phyloP scores from a whole-genome alignment of 345 rosid genomes.

The Capsella bursapastoris region DNA sequence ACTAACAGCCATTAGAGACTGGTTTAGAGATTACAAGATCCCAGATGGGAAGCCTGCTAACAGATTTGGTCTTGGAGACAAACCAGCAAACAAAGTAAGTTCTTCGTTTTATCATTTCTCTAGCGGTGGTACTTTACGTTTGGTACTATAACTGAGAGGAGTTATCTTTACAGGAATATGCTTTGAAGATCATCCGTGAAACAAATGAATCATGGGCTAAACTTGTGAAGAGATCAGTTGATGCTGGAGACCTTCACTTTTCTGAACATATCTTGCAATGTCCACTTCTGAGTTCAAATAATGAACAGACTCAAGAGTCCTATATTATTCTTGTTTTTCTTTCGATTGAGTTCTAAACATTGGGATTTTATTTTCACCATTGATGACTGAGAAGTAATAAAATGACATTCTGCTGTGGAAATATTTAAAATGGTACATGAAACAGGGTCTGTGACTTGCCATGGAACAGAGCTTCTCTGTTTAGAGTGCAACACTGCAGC shows the following conservation, averaged over 20 bases:
- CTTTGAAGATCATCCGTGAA: slow-evolving; percentile 76
- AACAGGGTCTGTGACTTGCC: not conserved
- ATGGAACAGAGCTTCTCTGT: slow-evolving; percentile 20
- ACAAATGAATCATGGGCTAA: slow-evolving; percentile 87
- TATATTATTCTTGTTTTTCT: slow-evolving; percentile 29
- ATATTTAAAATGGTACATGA: not conserved
- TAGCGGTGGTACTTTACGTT: slow-evolving; percentile 11
- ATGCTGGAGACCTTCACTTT: slow-evolving; percentile 72
- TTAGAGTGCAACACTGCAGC: not conserved
- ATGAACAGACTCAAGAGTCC: slow-evolving; percentile 8
- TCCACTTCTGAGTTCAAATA: slow-evolving; percentile 12
- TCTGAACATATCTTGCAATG: slow-evolving; percentile 36
- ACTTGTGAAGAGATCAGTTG: slow-evolving; percentile 74
- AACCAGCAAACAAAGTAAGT: slow-evolving; percentile 83
- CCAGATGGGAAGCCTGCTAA: slow-evolving; percentile 99
- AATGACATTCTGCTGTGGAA: not conserved
- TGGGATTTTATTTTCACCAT: slow-evolving; percentile 27
- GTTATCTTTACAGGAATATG: slow-evolving; percentile 64
- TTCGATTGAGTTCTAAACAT: not conserved
- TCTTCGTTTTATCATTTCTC: not conserved
- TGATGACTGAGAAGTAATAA: slow-evolving; percentile 27
- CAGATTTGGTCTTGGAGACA: slow-evolving; percentile 92
- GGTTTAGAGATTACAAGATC: slow-evolving; percentile 97
- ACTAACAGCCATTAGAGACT: slow-evolving; percentile 82
- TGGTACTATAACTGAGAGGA: slow-evolving; percentile 13